A percentile compares a stretch with the other conserved stretches of the same genome.
These are phyloP conservation scores for Allantophomopsis cytisporea DNA, from an alignment of 2,329 filamentous ascomycete species.

Conservation along the genomic window DNA sequence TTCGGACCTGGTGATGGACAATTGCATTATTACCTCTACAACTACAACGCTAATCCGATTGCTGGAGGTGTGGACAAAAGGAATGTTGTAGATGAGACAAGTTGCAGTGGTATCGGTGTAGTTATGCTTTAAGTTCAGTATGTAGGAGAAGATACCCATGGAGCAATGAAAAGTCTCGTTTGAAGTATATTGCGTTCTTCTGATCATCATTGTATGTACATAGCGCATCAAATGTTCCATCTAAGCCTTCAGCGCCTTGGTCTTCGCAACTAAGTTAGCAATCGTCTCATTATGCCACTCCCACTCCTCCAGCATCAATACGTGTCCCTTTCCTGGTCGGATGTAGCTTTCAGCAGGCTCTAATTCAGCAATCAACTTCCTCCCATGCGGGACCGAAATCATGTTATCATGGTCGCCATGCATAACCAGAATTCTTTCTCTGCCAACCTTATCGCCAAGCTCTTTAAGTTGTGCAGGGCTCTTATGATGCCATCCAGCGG, in stretches of 20 bases:
- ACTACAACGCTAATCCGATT: conserved; percentile 83
- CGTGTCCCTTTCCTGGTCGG: conserved; percentile 64
- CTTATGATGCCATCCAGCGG: conserved; percentile 72
- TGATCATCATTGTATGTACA: not conserved
- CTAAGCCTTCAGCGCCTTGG: conserved; percentile 5
- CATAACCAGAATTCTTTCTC: conserved; percentile 61
- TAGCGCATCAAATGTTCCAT: not conserved
- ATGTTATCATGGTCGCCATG: conserved; percentile 70
- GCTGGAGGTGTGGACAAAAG: conserved; percentile 69
- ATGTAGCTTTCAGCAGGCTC: conserved; percentile 46
- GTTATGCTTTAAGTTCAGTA: conserved; percentile 52
- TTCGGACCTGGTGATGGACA: conserved; percentile 92
- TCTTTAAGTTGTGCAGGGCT: conserved; percentile 46
- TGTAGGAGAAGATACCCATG: not conserved
- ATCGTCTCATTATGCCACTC: conserved; percentile 48
- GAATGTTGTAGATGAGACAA: conserved; percentile 64
- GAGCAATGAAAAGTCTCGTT: too few relatives aligned
- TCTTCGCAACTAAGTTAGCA: conserved; percentile 27
- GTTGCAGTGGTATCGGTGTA: conserved; percentile 77
- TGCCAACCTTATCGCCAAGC: conserved; percentile 55
- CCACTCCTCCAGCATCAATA: conserved; percentile 56
- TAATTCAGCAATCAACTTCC: conserved; percentile 52
- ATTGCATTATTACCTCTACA: conserved; percentile 95
- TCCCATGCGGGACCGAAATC: conserved; percentile 59
- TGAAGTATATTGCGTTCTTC: not conserved